Evolutionary conservation across 2,329 filamentous ascomycete species (phyloP), one percentile per base, ranked within the genome.

Genomic region (Fusarium pseudonygamai): DNA sequence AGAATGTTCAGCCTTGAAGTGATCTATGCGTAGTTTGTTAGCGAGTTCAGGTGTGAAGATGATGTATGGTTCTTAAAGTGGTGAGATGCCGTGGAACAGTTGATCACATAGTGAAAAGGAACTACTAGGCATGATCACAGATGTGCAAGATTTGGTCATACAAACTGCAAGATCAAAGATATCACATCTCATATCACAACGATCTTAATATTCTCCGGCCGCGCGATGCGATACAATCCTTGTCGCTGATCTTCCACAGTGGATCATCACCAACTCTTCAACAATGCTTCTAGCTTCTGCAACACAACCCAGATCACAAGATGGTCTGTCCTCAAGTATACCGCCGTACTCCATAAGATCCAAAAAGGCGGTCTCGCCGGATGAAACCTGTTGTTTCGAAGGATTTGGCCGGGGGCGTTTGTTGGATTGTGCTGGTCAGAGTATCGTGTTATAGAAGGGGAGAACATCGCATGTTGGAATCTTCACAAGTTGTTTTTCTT

Each of bases 391-490:
- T 30, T 65, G 52, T 60, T 69, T 70, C 59, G 66, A 53, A 58
- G 40, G 42, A 42, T 20, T n/a, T 37, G 60, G 67, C 45, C 40
- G n/a, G 43, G 60, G 60, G 46, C 67, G 7, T 56, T 16, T 32
- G 22, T 39, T 52, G 60, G 61, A 40, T 32, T 69, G 65, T 70
- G 65, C 59, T 58, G 46, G 52, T 28, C 37, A 52, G 49, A 55
- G 22, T 22, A 53, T 45, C 34, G 15, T 69, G 45, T 43, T 64
- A 53, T 65, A 65, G 50, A 59, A 57, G 26, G 40, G 32, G 11
- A 30, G 22, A 53, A 43, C 9, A 28, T 58, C 50, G 39, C 45
- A 42, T 43, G n/a, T 59, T 47, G 36, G 24, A 42, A 24, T 24
- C n/a, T 40, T 64, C 28, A 28, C 42, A 53, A 43, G 28, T 16